phyloP scores from a whole-genome alignment of 2,329 filamentous ascomycete species.

The Dactylellina leptospora region DNA sequence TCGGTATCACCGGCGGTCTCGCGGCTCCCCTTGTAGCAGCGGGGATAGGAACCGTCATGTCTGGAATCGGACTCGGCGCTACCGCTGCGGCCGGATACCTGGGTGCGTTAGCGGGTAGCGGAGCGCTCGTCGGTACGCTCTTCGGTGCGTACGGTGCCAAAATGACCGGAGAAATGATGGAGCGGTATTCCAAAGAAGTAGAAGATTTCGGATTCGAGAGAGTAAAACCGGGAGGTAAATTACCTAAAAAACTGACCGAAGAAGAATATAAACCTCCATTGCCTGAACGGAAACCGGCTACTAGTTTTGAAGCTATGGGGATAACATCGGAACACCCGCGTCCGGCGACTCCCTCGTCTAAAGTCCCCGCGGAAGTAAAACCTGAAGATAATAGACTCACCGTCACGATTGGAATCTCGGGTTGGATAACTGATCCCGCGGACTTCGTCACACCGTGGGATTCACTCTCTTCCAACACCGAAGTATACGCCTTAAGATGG shows the following conservation, averaged over 20 bases:
- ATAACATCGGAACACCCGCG: not conserved
- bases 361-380: conserved; percentile 1
- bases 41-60: conserved; percentile 80
- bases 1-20: conserved; percentile 82
- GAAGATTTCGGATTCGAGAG: conserved; percentile 88
- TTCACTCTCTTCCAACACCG: conserved; percentile 69
- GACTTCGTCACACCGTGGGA: conserved; percentile 82
- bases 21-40: conserved; percentile 79
- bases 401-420: conserved; percentile 82
- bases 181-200: conserved; percentile 84
- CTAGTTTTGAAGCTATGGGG: conserved; percentile 12
- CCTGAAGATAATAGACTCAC: conserved; percentile 67
- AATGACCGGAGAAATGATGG: conserved; percentile 86
- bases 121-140: conserved; percentile 79
- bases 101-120: conserved; percentile 80
- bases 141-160: conserved; percentile 91
- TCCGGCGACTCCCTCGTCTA: not conserved
- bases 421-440: conserved; percentile 78
- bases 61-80: conserved; percentile 77
- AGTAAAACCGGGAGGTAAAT: conserved; percentile 65
- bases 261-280: not conserved
- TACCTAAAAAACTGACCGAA: not conserved
- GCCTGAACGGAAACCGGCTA: not conserved
- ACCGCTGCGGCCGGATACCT: conserved; percentile 80
- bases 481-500: conserved; percentile 75